Evolutionary conservation across 306 rosid species (phyloP).

Genomic region (Trifolium dubium): DNA sequence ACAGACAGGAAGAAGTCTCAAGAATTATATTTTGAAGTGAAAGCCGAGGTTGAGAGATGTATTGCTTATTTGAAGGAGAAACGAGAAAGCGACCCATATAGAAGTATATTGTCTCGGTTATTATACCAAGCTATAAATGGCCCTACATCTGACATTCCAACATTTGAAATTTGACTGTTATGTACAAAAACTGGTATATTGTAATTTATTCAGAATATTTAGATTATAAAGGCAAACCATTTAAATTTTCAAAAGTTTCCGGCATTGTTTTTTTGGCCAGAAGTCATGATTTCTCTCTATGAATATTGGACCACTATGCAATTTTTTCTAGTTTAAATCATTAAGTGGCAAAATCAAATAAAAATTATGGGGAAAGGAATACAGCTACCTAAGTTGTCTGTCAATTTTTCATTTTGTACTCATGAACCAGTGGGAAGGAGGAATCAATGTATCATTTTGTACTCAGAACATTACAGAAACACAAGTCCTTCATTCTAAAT

Average conservation of each 20-base stretch:
- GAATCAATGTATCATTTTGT: background rate
- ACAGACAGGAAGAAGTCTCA: constrained; percentile 60
- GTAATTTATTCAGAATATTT: background rate
- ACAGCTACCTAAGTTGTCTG: background rate
- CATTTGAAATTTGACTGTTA: constrained; percentile 66
- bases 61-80: constrained; percentile 71
- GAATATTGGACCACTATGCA: constrained; percentile 27
- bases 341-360: constrained; percentile 1
- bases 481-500: too few species aligned
- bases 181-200: background rate
- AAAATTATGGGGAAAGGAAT: constrained; percentile 9
- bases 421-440: background rate
- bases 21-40: constrained; percentile 69
- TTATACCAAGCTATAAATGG: constrained; percentile 67
- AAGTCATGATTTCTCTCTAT: constrained; percentile 9
- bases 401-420: constrained; percentile 1
- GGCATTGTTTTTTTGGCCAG: constrained; percentile 25
- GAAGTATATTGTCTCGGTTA: constrained; percentile 61
- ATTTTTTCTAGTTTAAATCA: background rate
- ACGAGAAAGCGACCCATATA: constrained; percentile 75
- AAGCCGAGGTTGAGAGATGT: constrained; percentile 74
- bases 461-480: too few species aligned
- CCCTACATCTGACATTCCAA: constrained; percentile 65
- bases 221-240: constrained; percentile 5
- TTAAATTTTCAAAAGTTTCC: background rate